Base-by-base conservation (phyloP, 768 basidiomycete species). In the Mycena filopes region DNA sequence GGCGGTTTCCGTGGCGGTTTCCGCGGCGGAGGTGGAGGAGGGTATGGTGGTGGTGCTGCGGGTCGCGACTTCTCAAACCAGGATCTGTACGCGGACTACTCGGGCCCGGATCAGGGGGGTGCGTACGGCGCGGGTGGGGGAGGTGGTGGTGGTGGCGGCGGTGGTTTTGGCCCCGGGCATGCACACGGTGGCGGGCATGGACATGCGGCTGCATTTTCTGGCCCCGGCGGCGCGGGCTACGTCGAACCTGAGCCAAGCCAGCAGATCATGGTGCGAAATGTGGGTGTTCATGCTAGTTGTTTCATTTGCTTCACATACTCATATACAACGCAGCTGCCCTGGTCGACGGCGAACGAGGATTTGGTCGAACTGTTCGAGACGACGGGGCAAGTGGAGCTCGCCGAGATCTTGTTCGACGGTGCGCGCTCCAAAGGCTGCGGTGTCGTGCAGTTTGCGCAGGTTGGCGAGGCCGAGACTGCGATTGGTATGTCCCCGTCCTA, bases 321-420 rank as follows among this genome's bases (percentile, higher is more conserved):
- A 49, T 18, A 15, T 36, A 25, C 50, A 4, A 55, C 11, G 43
- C 68, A 99, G 97, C 80, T 99, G 20, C 97, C 97, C 1, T 99
- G 96, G 96, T 98, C 97, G 12, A 99, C 97, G 47, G 96, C 97
- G 9, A 98, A 99, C 76, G 97, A 99, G 76, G 97, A 99, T 76
- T 81, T 99, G 46, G 96, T 99, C 23, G 97, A 99, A 79, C 79
- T 99, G 21, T 99, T 99, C 72, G 96, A 98, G 82, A 99, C 97
- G 36, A 98, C 96, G 0, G 97, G 96, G 12, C 91, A 92, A 70
- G 97, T 99, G 38, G 93, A 96, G 73, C 82, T 95, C 36, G 97
- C 97, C 3, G 97, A 99, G 79, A 97, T 98, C 68, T 78, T 99
- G 49, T 96, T 92, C 71, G 96, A 98, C 71, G 93, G 94, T 18